Percentiles rank a stretch among this genome's conserved stretches.
phyloP scores from a whole-genome alignment of 1,139 yeast species.

The Yamadazyma songkhlaensis region DNA sequence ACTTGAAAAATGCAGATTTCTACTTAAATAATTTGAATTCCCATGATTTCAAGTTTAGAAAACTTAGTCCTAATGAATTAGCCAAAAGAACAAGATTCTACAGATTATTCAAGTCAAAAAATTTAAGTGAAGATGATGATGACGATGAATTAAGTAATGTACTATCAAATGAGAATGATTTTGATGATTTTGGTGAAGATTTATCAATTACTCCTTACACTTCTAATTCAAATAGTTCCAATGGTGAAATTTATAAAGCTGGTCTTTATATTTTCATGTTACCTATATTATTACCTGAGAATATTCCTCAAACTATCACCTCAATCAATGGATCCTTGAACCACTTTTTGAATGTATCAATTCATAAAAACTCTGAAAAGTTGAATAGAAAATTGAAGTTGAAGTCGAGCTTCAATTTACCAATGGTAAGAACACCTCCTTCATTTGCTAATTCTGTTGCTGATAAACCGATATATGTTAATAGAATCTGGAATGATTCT shows the following conservation, averaged over 20 bases:
- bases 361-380: constrained; percentile 35
- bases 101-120: constrained; percentile 22
- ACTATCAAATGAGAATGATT: constrained; percentile 3
- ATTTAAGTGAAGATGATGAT: constrained; percentile 11
- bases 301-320: constrained; percentile 66
- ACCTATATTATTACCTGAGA: constrained; percentile 68
- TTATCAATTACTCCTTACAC: neutral
- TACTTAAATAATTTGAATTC: constrained; percentile 41
- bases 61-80: constrained; percentile 32
- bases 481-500: constrained; percentile 78
- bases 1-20: constrained; percentile 43
- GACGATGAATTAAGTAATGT: constrained; percentile 5
- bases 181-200: constrained; percentile 7
- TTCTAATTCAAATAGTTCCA: constrained; percentile 1
- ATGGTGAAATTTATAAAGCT: constrained; percentile 41
- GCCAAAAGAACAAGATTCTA: constrained; percentile 38
- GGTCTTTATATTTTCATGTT: constrained; percentile 80
- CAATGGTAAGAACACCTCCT: constrained; percentile 77
- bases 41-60: constrained; percentile 27
- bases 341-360: constrained; percentile 33
- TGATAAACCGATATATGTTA: constrained; percentile 79
- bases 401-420: constrained; percentile 35
- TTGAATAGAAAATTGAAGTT: constrained; percentile 32
- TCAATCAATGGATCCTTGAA: constrained; percentile 51
- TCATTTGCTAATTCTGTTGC: constrained; percentile 68